Evolutionary conservation across 75 land plant genomes (phyloP), one percentile per base, ranked within the genome.

Genomic region (Pinus taeda): DNA sequence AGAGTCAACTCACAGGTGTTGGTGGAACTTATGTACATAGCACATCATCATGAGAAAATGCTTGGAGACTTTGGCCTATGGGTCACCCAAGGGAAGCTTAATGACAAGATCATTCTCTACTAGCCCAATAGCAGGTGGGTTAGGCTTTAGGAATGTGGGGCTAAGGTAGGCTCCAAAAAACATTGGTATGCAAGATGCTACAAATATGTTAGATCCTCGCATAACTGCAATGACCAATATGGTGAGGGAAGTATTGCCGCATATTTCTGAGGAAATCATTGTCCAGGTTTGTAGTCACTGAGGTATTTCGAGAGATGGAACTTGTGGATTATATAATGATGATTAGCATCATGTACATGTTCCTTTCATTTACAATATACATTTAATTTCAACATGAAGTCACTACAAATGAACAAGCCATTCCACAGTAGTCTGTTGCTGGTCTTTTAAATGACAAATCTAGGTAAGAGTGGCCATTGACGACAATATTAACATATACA

Each of bases 171-270:
- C 71, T 71, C 81, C 87, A 76, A 85, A 75, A 22, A 79, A 83
- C 74, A 33, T 6, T 56, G 75, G 67, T 60, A 72, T 63, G 29
- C 59, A 45, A 65, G 63, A 42, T 69, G n/a, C 45, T 20, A n/a
- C 49, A 3, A 42, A 42, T 17, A 69, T 42, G 49, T 7, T 69
- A n/a, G 57, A 83, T 58, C 74, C 90, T 55, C 81, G 82, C 42
- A 71, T 95, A 75, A 76, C 83, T 76, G 85, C 87, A 72, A 93
- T 95, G 98, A 89, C 86, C 37, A 87, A 85, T 78, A 93, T 88
- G 71, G 97, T 95, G 3, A 71, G 94, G n/a, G 96, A 95, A 76
- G 97, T 95, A 58, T 75, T 95, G 70, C 96, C 98, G 12, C 96
- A 95, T 49, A 76, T 93, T 73, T 90, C 93, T 18, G 97, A 93